Base-by-base conservation (phyloP, 345 rosid species). In the Dovyalis caffra region DNA sequence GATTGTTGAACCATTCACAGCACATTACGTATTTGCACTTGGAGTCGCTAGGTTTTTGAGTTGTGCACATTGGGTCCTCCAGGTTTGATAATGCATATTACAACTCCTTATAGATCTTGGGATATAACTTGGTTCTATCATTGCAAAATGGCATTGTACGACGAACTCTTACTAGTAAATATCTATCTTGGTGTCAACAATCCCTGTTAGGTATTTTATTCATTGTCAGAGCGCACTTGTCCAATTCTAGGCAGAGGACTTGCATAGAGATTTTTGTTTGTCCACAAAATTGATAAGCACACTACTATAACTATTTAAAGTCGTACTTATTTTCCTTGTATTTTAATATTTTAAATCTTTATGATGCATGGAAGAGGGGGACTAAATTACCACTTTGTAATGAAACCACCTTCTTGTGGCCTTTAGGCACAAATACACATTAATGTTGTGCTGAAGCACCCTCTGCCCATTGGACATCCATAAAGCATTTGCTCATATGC, bases 1-100 rank as follows among this genome's bases (percentile, higher is more conserved):
- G 82, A 75, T 79, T 28, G 73, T 79, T 34, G 82, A 79, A 58
- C 82, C 82, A 2, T 79, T 79, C 78, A 79, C 82, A 7, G 79
- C 82, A 64, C 79, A 79, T 71, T 79, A 79, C 37, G 79, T 79
- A 40, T 79, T 79, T 40, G 82, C 82, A 1, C 79, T 79, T 26
- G 79, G 82, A 74, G 73, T 79, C 16, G 82, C 79, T 33, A 70
- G 82, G 60, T 79, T 79, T 65, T 74, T 78, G 66, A 74, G 78
- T 25, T 78, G 81, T 63, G 81, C 81, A 6, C 81, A 78, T 29
- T 78, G 81, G 81, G 74, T 78, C 43, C 77, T 78, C 20, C 81
- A 78, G 81, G 82, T 74, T 33, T 57, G 78, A 63, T 23, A 69
- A 11, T 20, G 15, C 34, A 11, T n/a, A n/a, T 47, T 74, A 18